Conservation (phyloP, 371 early-diverging fungal species). For the Mucor sp. region DNA sequence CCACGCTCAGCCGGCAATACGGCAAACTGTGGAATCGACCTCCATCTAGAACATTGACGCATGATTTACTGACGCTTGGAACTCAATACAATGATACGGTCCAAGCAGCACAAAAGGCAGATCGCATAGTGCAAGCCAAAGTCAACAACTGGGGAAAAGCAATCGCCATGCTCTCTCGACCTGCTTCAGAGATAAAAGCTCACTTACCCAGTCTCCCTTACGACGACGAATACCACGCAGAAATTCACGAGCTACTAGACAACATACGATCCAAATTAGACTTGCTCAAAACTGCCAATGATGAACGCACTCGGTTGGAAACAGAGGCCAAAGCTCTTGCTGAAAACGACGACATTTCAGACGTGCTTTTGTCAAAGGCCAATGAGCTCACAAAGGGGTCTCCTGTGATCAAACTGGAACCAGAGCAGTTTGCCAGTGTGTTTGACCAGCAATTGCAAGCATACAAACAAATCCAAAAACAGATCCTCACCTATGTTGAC, state of each 20-base stretch:
- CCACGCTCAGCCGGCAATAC: conserved; percentile 56
- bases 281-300: conserved; percentile 19
- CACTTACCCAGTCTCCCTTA: conserved; percentile 21
- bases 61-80: conserved; percentile 60
- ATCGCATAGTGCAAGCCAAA: conserved; percentile 65
- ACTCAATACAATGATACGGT: conserved; percentile 63
- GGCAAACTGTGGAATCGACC: conserved; percentile 63
- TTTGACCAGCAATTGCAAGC: conserved; percentile 67
- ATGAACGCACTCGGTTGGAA: conserved; percentile 53
- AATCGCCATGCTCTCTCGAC: conserved; percentile 60
- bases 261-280: conserved; percentile 19
- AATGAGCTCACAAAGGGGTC: conserved; percentile 52
- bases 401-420: conserved; percentile 68
- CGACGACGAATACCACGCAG: conserved; percentile 16
- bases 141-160: conserved; percentile 65
- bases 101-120: conserved; percentile 69
- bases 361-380: conserved; percentile 37
- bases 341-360: conserved; percentile 71
- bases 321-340: conserved; percentile 42
- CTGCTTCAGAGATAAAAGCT: conserved; percentile 23
- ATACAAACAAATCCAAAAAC: conserved; percentile 62
- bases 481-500: conserved; percentile 32
- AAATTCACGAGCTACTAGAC: conserved; percentile 10
- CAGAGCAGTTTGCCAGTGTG: conserved; percentile 70
- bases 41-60: conserved; percentile 62